Conservation (phyloP, 2,329 filamentous ascomycete species). For the Neurospora sp. region DNA sequence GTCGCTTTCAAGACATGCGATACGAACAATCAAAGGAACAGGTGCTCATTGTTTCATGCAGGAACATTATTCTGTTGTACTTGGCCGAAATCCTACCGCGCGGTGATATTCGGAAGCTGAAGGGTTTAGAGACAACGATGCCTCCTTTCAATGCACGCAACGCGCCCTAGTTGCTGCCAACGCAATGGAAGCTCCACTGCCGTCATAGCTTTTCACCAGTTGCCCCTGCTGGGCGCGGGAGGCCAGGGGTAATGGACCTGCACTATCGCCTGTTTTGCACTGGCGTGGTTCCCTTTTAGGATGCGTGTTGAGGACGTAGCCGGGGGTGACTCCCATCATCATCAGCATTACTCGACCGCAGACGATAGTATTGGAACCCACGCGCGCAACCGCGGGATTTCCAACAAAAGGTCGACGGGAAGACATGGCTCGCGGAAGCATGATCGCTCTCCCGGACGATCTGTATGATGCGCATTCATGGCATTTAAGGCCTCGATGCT, state of each 20-base stretch:
- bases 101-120: background rate
- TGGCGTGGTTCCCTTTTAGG: background rate
- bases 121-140: background rate
- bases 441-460: conserved; percentile 26
- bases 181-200: conserved; percentile 4
- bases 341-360: background rate
- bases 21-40: background rate
- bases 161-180: background rate
- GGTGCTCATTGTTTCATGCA: background rate
- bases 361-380: conserved; percentile 14
- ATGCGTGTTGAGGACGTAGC: background rate
- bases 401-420: conserved; percentile 26
- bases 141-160: conserved; percentile 4
- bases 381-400: conserved; percentile 23
- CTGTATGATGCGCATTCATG: conserved; percentile 29
- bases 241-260: background rate
- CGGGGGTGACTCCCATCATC: background rate
- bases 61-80: background rate
- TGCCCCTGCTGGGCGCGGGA: conserved; percentile 3
- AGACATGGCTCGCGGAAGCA: conserved; percentile 30
- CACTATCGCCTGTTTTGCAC: background rate
- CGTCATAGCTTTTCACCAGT: conserved; percentile 9
- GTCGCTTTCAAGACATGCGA: background rate
- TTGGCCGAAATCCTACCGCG: background rate
- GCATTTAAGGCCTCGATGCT: conserved; percentile 9